Evolutionary conservation across 169 alveolate species (phyloP), one percentile per base, ranked within the genome.

Genomic region (Cryptosporidium ubiquitum): DNA sequence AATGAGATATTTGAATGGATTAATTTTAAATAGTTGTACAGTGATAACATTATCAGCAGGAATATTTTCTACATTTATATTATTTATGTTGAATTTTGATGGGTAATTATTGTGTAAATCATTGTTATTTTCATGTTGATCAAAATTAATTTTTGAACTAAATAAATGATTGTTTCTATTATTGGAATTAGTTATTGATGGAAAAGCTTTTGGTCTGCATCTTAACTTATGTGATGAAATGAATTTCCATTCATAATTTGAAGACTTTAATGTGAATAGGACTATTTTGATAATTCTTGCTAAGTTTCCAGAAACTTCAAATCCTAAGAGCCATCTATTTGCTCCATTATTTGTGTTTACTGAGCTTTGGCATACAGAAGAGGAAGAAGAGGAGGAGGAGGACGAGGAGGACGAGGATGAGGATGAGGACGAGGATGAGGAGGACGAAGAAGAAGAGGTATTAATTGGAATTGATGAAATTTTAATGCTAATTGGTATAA

Each of bases 281-380:
- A 79, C 64, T n/a, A 61, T 79, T n/a, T 61, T 61, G 20, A 79
- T 79, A 20, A 79, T 79, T 40, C 66, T 57, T 20, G 64, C 23
- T 26, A 79, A 64, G 5, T 58, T 64, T 39, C 89, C 89, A 6
- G 71, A 61, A 42, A 79, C 64, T 7, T 79, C 89, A 61, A 79
- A 79, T 40, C 89, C 89, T 23, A 79, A 42, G 5, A 79, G 55
- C 89, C 89, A 79, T 26, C 89, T 37, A 79, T 61, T 79, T n/a
- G 55, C 20, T 26, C 33, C 39, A 40, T 7, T 14, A 35, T 10
- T 52, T 0, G 23, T 26, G n/a, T 69, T 35, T 20, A 29, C 9
- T 35, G 47, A 12, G 35, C n/a, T 20, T 3, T 58, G n/a, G 37
- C 14, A 16, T 58, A 20, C 10, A 12, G 23, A 55, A 12, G 31